Evolutionary conservation across 768 basidiomycete genomes (phyloP).

Genomic region (Hericium alpestre): DNA sequence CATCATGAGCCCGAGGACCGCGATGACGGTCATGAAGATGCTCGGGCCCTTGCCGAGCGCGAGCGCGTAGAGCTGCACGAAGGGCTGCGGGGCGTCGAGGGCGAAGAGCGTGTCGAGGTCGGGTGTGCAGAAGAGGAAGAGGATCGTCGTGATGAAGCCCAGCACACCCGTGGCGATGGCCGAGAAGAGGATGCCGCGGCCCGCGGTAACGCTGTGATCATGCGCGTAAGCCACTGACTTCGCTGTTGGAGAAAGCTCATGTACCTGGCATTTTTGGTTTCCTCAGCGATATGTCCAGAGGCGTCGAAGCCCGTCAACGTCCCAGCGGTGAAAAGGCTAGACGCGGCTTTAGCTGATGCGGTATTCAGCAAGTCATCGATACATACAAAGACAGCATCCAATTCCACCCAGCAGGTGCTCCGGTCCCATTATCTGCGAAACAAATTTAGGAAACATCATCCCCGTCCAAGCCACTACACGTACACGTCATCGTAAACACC

Average conservation of each 20-base stretch:
- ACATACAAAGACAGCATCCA: conserved; percentile 80
- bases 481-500: conserved; percentile 75
- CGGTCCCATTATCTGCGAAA: conserved; percentile 78
- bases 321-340: conserved; percentile 75
- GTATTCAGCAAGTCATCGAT: not conserved
- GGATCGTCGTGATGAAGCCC: conserved; percentile 69
- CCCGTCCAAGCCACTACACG: conserved; percentile 14
- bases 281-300: conserved; percentile 79
- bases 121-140: conserved; percentile 80
- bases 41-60: conserved; percentile 73
- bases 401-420: conserved; percentile 81
- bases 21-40: conserved; percentile 81
- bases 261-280: conserved; percentile 72
- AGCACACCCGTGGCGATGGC: conserved; percentile 68
- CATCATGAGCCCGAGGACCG: conserved; percentile 78
- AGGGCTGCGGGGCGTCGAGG: conserved; percentile 79
- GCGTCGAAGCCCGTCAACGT: conserved; percentile 89
- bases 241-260: conserved; percentile 10
- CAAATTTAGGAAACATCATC: not conserved
- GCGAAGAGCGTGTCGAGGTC: conserved; percentile 67
- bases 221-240: not conserved
- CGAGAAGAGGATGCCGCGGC: conserved; percentile 71
- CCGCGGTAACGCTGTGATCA: conserved; percentile 55
- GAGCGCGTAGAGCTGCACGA: conserved; percentile 77
- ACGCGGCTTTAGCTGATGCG: not conserved